These are phyloP conservation scores for Penicillium sp. DNA, from an alignment of 2,329 filamentous ascomycete genomes.

Conservation along the genomic window DNA sequence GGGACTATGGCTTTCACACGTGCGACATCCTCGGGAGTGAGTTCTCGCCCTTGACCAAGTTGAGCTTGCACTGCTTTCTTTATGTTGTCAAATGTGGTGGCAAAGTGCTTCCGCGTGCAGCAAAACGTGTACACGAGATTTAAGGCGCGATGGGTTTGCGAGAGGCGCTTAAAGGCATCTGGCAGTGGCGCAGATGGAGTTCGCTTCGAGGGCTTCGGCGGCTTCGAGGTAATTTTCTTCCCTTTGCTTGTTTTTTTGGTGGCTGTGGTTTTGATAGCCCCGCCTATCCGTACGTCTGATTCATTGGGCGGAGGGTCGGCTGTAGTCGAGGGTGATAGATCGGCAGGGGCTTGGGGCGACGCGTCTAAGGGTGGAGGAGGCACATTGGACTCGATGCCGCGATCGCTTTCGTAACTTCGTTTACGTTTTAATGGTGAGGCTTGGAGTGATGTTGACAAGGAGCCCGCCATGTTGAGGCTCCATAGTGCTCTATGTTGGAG, in stretches of 20 bases:
- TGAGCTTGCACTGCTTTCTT: slow-evolving; percentile 80
- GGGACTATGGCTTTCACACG: slow-evolving; percentile 76
- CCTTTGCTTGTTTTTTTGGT: slow-evolving; percentile 6
- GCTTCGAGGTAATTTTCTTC: slow-evolving; percentile 9
- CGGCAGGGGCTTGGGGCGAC: slow-evolving; percentile 6
- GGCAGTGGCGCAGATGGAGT: slow-evolving; percentile 64
- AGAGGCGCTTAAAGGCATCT: slow-evolving; percentile 66
- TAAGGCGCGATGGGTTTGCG: slow-evolving; percentile 75
- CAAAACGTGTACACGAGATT: slow-evolving; percentile 96
- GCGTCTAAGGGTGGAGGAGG: slow-evolving; percentile 14
- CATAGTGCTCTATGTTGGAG: slow-evolving; percentile 18
- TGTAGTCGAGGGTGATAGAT: neutral
- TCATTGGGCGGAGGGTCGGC: neutral
- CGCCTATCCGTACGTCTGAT: neutral
- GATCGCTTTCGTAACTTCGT: slow-evolving; percentile 9
- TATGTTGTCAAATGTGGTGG: slow-evolving; percentile 88
- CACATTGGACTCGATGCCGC: neutral
- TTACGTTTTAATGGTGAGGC: slow-evolving; percentile 18
- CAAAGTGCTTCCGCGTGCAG: slow-evolving; percentile 84
- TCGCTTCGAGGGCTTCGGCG: slow-evolving; percentile 18
- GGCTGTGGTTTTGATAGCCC: neutral
- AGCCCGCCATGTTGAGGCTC: slow-evolving; percentile 24
- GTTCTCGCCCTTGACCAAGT: slow-evolving; percentile 58
- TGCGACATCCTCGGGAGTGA: slow-evolving; percentile 76
- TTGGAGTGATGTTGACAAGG: neutral